Evolutionary conservation across 2,329 filamentous ascomycete genomes (phyloP), one percentile per base, ranked within the genome.

Genomic region (Graphilbum sp.): DNA sequence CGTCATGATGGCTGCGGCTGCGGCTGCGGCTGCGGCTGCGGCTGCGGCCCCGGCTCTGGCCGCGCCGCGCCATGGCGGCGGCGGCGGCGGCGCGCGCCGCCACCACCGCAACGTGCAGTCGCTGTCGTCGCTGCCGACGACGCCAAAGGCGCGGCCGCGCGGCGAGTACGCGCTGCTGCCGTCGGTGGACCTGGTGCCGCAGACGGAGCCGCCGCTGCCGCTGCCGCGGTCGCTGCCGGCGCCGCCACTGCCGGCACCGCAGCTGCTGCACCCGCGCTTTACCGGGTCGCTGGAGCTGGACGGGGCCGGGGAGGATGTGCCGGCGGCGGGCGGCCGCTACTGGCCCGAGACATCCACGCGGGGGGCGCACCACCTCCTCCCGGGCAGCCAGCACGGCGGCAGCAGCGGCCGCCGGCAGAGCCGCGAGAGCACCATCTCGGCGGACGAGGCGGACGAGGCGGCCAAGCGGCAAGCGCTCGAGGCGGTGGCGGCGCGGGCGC

Each of bases 361-460:
- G 19, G 30, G 13, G 6, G 30, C 12, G 6, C 45, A 43, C 5
- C 41, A 42, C 15, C 43, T 41, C 1, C 38, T 47, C 18, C 45
- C 45, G 2, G 37, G 32, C 10, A n/a, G n/a, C n/a, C n/a, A n/a
- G n/a, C n/a, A n/a, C n/a, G n/a, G 53, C 27, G 60, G 62, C 17
- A 61, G 62, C 35, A 18, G 16, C 27, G 11, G 32, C 15, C 66
- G 71, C 29, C 72, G 72, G 37, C 75, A 76, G 55, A 86, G 84
- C 54, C 75, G 83, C 42, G 85, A 92, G 54, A 88, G 82, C 59
- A 92, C 84, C 2, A 86, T 90, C 35, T 90, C 84, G 1, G 78
- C 72, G 17, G 68, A 68, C 32, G 69, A 75, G 4, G 41, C 41
- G 20, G 16, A 67, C 36, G 72, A 67, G 47, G 69, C 73, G 48